phyloP scores from a whole-genome alignment of 75 land plant species.

The Selaginella tamariscina region DNA sequence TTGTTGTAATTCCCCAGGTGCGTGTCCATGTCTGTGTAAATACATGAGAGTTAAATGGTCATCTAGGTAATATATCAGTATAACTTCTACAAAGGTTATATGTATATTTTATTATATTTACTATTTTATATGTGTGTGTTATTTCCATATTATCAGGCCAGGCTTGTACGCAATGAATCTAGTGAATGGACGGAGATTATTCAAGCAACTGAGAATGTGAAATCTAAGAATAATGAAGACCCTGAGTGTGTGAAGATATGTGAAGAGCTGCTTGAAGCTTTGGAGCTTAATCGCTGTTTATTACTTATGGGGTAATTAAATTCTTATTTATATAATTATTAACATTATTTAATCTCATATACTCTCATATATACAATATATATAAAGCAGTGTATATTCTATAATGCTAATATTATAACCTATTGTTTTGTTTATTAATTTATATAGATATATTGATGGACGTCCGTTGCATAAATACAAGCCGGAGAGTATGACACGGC shows the following conservation, averaged over 20 bases:
- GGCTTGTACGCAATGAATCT: slow-evolving; percentile 66
- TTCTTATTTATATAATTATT: not conserved
- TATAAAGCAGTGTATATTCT: too few relatives aligned
- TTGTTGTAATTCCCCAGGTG: slow-evolving; percentile 79
- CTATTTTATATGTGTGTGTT: not conserved
- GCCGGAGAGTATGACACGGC: slow-evolving; percentile 50
- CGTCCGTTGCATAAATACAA: slow-evolving; percentile 57
- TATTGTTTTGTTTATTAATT: not conserved
- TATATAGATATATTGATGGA: slow-evolving; percentile 76
- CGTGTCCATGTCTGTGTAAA: slow-evolving; percentile 7
- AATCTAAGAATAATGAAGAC: slow-evolving; percentile 31
- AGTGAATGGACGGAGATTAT: slow-evolving; percentile 76
- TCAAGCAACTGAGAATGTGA: slow-evolving; percentile 60
- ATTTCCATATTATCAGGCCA: slow-evolving; percentile 36
- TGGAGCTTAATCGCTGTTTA: slow-evolving; percentile 75
- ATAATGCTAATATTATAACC: not conserved
- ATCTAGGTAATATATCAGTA: not conserved
- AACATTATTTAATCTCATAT: not conserved
- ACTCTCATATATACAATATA: not conserved
- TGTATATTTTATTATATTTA: not conserved
- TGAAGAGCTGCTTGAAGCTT: slow-evolving; percentile 77
- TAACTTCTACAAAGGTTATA: slow-evolving; percentile 11
- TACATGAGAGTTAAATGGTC: not conserved
- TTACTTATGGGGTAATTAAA: slow-evolving; percentile 71
- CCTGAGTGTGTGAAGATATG: slow-evolving; percentile 68